Conservation (phyloP, 257 asterid species). For the Anisodus acutangulus region DNA sequence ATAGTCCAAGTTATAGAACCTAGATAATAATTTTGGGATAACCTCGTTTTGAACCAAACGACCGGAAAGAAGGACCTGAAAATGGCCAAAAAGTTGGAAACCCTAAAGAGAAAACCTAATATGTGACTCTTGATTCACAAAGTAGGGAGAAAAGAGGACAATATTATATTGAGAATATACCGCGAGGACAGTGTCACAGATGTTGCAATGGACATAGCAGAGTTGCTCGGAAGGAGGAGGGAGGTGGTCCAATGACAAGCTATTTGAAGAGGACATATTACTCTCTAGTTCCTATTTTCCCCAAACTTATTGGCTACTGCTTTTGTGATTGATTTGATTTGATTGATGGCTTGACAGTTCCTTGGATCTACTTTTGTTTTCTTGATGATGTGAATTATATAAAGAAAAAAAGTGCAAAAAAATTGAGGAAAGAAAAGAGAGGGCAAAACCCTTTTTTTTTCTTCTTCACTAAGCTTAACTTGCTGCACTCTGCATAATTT, state of each 20-base stretch:
- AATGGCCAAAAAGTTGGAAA: neutral
- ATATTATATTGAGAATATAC: conserved; percentile 28
- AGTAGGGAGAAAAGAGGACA: neutral
- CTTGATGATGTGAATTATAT: conserved; percentile 26
- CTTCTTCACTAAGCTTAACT: neutral
- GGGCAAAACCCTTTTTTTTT: conserved; percentile 19
- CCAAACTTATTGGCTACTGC: conserved; percentile 24
- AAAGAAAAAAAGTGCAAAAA: neutral
- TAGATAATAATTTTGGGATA: neutral
- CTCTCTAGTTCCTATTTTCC: neutral
- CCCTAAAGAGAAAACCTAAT: neutral
- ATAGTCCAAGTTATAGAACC: neutral
- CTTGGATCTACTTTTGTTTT: conserved; percentile 44
- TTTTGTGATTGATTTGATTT: conserved; percentile 41
- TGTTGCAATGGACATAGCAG: conserved; percentile 55
- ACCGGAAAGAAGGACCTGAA: neutral
- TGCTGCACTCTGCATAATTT: neutral
- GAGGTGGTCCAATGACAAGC: conserved; percentile 48
- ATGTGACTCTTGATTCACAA: neutral
- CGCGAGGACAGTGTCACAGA: conserved; percentile 59
- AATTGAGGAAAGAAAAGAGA: conserved; percentile 13
- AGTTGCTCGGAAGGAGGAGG: conserved; percentile 52
- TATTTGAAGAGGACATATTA: conserved; percentile 45
- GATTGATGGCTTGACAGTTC: conserved; percentile 47
- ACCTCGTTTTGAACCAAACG: neutral